A percentile compares a stretch with the other conserved stretches of the same genome.
phyloP scores from a whole-genome alignment of 768 basidiomycete species.

The Lepiota brunneoincarnata region DNA sequence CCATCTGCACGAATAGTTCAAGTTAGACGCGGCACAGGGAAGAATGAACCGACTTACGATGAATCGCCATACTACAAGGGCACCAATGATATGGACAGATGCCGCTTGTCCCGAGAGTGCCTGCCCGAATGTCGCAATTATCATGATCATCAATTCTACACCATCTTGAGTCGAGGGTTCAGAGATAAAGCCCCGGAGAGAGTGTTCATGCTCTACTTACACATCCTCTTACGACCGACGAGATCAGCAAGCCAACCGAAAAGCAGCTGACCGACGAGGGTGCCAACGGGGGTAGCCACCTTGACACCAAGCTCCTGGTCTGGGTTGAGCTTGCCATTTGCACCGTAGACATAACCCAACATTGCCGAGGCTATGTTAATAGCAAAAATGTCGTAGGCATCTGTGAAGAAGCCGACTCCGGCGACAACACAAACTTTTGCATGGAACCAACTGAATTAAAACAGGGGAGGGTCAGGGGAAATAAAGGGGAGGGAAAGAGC shows the following conservation, averaged over 20 bases:
- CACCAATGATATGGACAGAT: slow-evolving; percentile 71
- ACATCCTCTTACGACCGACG: slow-evolving; percentile 79
- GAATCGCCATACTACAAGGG: slow-evolving; percentile 82
- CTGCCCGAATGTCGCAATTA: slow-evolving; percentile 75
- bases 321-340: slow-evolving; percentile 38
- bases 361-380: slow-evolving; percentile 84
- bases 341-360: slow-evolving; percentile 80
- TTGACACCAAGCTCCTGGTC: slow-evolving; percentile 79
- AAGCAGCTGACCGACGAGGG: slow-evolving; percentile 68
- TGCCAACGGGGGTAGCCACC: slow-evolving; percentile 75
- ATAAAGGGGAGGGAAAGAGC: background rate
- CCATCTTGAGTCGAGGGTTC: slow-evolving; percentile 43
- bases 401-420: slow-evolving; percentile 91
- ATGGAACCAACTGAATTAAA: slow-evolving; percentile 71
- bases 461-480: slow-evolving; percentile 4
- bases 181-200: background rate
- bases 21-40: background rate
- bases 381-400: slow-evolving; percentile 86
- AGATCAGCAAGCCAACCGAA: slow-evolving; percentile 82
- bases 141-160: slow-evolving; percentile 78
- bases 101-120: slow-evolving; percentile 68
- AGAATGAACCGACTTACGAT: slow-evolving; percentile 33
- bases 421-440: slow-evolving; percentile 69
- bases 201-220: slow-evolving; percentile 35
- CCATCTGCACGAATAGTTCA: slow-evolving; percentile 42